Evolutionary conservation across 139 green algal species (phyloP).

Genomic region (Auxenochlorella protothecoides): DNA sequence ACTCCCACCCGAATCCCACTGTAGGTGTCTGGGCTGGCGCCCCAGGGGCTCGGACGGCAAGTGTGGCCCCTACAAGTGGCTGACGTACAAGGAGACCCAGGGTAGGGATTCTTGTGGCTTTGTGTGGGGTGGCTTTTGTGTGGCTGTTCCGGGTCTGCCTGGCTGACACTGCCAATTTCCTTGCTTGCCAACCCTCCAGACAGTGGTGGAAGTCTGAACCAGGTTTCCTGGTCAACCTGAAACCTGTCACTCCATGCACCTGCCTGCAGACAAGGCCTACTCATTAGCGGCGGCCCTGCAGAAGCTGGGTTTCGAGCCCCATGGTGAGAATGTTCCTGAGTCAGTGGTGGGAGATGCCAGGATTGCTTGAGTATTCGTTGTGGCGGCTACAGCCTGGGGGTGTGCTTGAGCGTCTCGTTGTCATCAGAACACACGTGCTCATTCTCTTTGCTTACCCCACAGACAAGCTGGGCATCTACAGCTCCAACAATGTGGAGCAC

Average conservation of each 20-base stretch:
- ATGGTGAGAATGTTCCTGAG: neutral
- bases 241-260: neutral
- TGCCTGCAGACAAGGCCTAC: neutral
- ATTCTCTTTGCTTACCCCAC: too few relatives aligned
- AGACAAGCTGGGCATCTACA: constrained; percentile 52
- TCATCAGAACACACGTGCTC: too few relatives aligned
- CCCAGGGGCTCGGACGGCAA: neutral
- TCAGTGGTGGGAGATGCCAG: too few relatives aligned
- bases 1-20: too few relatives aligned
- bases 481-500: constrained; percentile 79
- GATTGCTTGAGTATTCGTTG: too few relatives aligned
- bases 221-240: too few relatives aligned
- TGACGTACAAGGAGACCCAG: neutral
- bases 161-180: neutral
- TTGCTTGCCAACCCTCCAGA: neutral
- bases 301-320: constrained; percentile 21
- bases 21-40: neutral
- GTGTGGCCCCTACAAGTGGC: neutral
- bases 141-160: too few relatives aligned
- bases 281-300: constrained; percentile 24
- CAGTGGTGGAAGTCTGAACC: too few relatives aligned
- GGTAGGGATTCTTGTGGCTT: too few relatives aligned
- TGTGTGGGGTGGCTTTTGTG: too few relatives aligned
- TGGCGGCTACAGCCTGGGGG: too few relatives aligned
- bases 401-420: too few relatives aligned